Conservation (phyloP, 2,329 filamentous ascomycete species). For the Neofusicoccum sp. region DNA sequence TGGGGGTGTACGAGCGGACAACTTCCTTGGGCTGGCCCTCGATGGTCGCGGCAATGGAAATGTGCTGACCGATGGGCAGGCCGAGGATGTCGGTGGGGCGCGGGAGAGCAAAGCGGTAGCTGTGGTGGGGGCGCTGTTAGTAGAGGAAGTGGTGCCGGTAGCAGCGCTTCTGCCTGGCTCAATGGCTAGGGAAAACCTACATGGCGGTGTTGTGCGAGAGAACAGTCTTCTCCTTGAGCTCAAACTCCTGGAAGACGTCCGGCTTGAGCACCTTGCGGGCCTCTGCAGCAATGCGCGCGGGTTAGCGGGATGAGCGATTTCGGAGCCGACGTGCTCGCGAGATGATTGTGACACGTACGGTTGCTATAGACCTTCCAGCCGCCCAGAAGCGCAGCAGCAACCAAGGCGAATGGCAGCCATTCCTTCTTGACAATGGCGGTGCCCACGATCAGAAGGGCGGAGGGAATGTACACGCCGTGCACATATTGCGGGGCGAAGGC, state of each 20-base stretch:
- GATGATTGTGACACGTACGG: slow-evolving; percentile 55
- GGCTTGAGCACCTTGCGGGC: slow-evolving; percentile 84
- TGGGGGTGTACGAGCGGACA: slow-evolving; percentile 46
- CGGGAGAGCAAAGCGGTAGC: slow-evolving; percentile 91
- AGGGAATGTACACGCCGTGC: slow-evolving; percentile 82
- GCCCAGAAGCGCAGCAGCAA: slow-evolving; percentile 67
- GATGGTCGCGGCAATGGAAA: slow-evolving; percentile 76
- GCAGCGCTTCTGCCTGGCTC: no score
- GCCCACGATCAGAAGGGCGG: slow-evolving; percentile 75
- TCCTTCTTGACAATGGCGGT: slow-evolving; percentile 77
- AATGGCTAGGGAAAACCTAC: slow-evolving; percentile 50
- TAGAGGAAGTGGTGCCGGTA: background rate
- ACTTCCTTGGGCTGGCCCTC: slow-evolving; percentile 46
- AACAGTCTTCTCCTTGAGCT: slow-evolving; percentile 90
- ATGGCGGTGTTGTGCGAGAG: slow-evolving; percentile 99
- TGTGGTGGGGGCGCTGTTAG: slow-evolving; percentile 34
- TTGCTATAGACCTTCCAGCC: slow-evolving; percentile 71
- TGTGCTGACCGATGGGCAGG: slow-evolving; percentile 97
- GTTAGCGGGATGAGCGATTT: slow-evolving; percentile 10
- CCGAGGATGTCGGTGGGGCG: slow-evolving; percentile 79
- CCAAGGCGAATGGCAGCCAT: slow-evolving; percentile 67
- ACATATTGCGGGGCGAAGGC: slow-evolving; percentile 63
- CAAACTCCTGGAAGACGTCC: slow-evolving; percentile 85
- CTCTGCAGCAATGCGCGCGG: slow-evolving; percentile 51
- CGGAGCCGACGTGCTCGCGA: background rate